phyloP scores from a whole-genome alignment of 2,329 filamentous ascomycete species.

The Aciculosporium take region DNA sequence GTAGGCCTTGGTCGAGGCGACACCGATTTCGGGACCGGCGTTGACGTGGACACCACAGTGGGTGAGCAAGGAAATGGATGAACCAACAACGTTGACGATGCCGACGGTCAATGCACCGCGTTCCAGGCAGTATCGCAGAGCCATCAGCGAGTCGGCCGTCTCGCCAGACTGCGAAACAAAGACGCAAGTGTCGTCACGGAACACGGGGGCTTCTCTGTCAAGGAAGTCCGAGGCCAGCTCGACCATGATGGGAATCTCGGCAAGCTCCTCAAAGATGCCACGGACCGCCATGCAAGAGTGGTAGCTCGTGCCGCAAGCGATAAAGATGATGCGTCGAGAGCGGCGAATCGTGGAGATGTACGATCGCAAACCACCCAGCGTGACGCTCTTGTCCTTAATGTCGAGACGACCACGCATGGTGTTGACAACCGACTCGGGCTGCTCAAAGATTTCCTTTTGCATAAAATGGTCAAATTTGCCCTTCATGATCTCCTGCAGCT shows the following conservation, averaged over 20 bases:
- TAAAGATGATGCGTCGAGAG: conserved; percentile 96
- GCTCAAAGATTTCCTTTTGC: conserved; percentile 99
- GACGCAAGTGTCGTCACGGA: conserved; percentile 97
- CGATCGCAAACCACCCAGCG: conserved; percentile 84
- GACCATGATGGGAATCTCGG: conserved; percentile 93
- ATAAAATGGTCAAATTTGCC: conserved; percentile 99
- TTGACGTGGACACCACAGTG: conserved; percentile 99
- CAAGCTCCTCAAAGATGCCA: conserved; percentile 93
- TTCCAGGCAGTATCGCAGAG: conserved; percentile 94
- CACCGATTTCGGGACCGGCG: conserved; percentile 95
- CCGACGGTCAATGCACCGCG: conserved; percentile 93
- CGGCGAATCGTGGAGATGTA: conserved; percentile 95
- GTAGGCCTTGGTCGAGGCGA: conserved; percentile 97
- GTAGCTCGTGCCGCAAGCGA: conserved; percentile 95
- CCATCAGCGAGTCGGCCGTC: conserved; percentile 94
- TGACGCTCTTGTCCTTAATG: conserved; percentile 83
- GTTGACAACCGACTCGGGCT: conserved; percentile 98
- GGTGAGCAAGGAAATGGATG: conserved; percentile 94
- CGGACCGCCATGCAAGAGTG: conserved; percentile 99
- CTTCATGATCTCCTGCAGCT: conserved; percentile 99
- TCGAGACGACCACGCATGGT: conserved; percentile 99
- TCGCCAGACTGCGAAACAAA: conserved; percentile 98
- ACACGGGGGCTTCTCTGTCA: conserved; percentile 89
- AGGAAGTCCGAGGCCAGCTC: conserved; percentile 97
- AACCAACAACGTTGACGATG: conserved; percentile 97